These are phyloP conservation scores for Starmerella etchellsii DNA, from an alignment of 805 yeast genomes.

Conservation along the genomic window DNA sequence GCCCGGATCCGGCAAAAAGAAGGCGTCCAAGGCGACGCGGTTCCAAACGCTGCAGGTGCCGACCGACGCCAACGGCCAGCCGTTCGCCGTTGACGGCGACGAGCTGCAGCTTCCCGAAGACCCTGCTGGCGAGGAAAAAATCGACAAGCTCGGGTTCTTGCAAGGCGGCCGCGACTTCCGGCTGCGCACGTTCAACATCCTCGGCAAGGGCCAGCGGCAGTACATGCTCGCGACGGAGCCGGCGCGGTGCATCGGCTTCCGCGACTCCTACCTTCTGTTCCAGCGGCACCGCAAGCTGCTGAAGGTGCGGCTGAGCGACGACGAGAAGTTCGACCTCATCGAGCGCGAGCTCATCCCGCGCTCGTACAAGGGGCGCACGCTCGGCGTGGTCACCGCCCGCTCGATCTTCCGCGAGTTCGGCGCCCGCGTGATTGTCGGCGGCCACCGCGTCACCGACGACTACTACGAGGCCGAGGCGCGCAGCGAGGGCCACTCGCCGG, in stretches of 20 bases:
- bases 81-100: conserved; percentile 51
- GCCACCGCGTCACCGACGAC: conserved; percentile 72
- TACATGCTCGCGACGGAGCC: conserved; percentile 94
- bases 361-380: conserved; percentile 80
- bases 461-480: conserved; percentile 57
- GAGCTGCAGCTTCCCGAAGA: conserved; percentile 71
- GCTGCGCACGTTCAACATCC: conserved; percentile 32
- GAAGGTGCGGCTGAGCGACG: conserved; percentile 60
- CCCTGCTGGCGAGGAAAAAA: conserved; percentile 62
- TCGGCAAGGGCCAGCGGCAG: conserved; percentile 52
- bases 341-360: conserved; percentile 71
- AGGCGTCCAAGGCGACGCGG: conserved; percentile 12
- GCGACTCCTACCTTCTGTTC: conserved; percentile 81
- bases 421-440: conserved; percentile 65
- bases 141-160: conserved; percentile 53
- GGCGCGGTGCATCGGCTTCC: conserved; percentile 84
- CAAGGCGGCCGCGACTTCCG: conserved; percentile 63
- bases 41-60: conserved; percentile 26
- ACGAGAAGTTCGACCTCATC: conserved; percentile 72
- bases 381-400: conserved; percentile 82
- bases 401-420: conserved; percentile 88
- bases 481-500: conserved; percentile 51
- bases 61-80: conserved; percentile 57
- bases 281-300: conserved; percentile 69
- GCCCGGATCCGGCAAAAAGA: conserved; percentile 19